Conservation (phyloP, 2,329 filamentous ascomycete genomes). For the Cadophora sp. region DNA sequence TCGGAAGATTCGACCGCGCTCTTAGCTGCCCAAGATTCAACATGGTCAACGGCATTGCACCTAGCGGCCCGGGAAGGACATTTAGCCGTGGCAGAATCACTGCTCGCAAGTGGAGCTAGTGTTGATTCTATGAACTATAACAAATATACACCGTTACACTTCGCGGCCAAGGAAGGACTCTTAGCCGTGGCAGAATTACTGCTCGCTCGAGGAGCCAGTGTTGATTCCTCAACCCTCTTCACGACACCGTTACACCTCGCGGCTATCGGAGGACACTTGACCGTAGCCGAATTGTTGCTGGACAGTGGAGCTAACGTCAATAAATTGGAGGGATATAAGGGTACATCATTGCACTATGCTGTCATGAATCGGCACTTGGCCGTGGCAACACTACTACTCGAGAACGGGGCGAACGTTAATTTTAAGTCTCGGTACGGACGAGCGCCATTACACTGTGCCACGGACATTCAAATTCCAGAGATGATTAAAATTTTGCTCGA, state of each 20-base stretch:
- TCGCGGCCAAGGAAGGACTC: neutral
- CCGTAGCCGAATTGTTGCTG: too few species aligned
- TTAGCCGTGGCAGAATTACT: neutral
- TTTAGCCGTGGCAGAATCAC: too few species aligned
- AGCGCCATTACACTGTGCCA: neutral
- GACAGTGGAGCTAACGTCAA: too few species aligned
- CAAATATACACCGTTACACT: neutral
- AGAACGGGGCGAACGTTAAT: neutral
- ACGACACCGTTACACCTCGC: too few species aligned
- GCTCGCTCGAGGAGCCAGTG: too few species aligned
- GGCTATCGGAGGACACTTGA: too few species aligned
- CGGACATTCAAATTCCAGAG: neutral
- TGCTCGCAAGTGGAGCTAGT: too few species aligned
- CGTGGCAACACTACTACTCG: neutral
- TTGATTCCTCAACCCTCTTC: too few species aligned
- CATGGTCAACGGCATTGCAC: neutral
- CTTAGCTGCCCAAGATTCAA: neutral
- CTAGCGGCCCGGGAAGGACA: too few species aligned
- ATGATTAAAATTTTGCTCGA: neutral
- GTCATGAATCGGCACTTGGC: neutral
- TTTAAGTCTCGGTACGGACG: accelerated
- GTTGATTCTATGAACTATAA: too few species aligned
- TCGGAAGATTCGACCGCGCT: neutral
- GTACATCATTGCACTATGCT: neutral
- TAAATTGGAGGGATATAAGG: too few species aligned